phyloP scores from a whole-genome alignment of 352 stramenopile species.

The Pythium sp. region DNA sequence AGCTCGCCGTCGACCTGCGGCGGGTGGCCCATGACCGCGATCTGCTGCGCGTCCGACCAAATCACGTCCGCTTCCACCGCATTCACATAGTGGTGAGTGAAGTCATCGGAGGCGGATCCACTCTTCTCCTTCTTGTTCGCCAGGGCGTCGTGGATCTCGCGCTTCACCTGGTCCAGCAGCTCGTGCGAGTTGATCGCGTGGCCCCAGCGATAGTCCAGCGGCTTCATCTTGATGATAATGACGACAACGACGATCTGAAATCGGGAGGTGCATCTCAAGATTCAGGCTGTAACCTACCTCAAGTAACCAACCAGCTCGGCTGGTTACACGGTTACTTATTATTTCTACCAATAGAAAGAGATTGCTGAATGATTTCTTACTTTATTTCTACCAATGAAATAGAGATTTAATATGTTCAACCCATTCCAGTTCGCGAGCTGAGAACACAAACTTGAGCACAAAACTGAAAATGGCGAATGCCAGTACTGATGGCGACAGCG shows the following conservation, averaged over 20 bases:
- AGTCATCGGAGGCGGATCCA: not conserved
- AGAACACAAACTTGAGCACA: too few relatives aligned
- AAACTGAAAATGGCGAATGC: not conserved
- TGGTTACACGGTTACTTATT: not conserved
- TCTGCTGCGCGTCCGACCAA: constrained; percentile 48
- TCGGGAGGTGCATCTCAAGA: not conserved
- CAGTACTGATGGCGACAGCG: not conserved
- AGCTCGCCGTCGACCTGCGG: constrained; percentile 55
- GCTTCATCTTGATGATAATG: constrained; percentile 30
- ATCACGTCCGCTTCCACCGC: constrained; percentile 74
- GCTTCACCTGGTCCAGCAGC: constrained; percentile 28
- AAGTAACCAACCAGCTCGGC: not conserved
- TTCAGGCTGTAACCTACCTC: not conserved
- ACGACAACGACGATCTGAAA: not conserved
- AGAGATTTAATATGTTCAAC: not conserved
- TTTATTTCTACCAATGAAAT: not conserved
- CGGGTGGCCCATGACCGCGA: constrained; percentile 64
- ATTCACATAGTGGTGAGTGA: constrained; percentile 36
- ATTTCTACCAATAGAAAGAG: not conserved
- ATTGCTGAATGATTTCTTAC: not conserved
- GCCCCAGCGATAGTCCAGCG: constrained; percentile 58
- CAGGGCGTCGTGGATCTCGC: constrained; percentile 25
- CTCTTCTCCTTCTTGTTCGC: not conserved
- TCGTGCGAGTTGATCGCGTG: constrained; percentile 60
- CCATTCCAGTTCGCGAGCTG: not conserved